These are phyloP conservation scores for Noccaea caerulescens DNA, from an alignment of 345 rosid species.

Conservation along the genomic window DNA sequence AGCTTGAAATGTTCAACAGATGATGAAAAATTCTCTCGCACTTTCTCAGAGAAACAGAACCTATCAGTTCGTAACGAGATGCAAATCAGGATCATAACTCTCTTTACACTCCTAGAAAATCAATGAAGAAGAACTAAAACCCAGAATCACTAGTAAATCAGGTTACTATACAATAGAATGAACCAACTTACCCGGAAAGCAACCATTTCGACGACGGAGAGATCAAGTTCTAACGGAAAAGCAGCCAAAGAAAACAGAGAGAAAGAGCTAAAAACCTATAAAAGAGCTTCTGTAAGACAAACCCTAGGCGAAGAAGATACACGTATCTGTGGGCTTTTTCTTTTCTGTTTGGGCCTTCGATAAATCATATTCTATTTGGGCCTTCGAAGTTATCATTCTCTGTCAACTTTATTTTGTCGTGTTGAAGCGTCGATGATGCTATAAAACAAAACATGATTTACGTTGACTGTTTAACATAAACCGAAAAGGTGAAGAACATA, in stretches of 20 bases:
- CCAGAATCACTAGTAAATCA: neutral
- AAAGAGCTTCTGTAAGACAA: neutral
- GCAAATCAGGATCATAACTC: too few species aligned
- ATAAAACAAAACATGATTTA: too few species aligned
- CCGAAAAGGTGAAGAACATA: too few species aligned
- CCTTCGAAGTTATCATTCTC: too few species aligned
- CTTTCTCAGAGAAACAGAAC: neutral
- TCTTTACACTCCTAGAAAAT: too few species aligned
- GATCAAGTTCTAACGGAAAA: constrained; percentile 31
- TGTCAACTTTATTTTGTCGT: too few species aligned
- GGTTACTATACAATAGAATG: neutral
- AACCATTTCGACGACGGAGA: constrained; percentile 35
- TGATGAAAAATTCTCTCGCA: neutral
- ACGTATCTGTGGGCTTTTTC: constrained; percentile 29
- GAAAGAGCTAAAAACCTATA: constrained; percentile 15
- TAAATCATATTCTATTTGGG: neutral
- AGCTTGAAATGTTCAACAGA: neutral
- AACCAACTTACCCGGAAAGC: constrained; percentile 37
- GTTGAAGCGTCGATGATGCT: too few species aligned
- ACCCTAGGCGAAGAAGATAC: constrained; percentile 20
- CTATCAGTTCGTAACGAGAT: too few species aligned
- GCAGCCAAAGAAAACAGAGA: neutral
- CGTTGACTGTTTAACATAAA: too few species aligned
- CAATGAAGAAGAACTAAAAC: neutral
- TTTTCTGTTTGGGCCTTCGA: constrained; percentile 16